These are phyloP conservation scores for Hermanozyma aechmeae DNA, from an alignment of 805 yeast genomes.

Conservation along the genomic window DNA sequence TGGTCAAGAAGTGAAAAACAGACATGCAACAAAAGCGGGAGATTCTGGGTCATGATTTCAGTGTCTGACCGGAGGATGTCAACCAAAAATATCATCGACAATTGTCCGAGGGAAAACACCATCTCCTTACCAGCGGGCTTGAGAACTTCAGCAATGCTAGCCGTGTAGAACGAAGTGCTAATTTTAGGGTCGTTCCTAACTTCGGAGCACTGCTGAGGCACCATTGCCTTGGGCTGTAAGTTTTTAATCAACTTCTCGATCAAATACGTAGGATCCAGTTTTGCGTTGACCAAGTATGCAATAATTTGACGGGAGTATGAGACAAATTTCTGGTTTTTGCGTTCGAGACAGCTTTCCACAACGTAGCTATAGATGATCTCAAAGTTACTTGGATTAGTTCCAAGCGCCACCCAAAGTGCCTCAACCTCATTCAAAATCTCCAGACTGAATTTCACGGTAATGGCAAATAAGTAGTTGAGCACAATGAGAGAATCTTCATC, in stretches of 20 bases:
- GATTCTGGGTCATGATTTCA: conserved; percentile 47
- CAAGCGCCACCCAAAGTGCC: conserved; percentile 93
- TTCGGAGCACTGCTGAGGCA: conserved; percentile 69
- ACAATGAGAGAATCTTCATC: conserved; percentile 50
- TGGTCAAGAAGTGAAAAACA: conserved; percentile 81
- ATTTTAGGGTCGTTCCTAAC: conserved; percentile 11
- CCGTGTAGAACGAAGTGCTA: conserved; percentile 44
- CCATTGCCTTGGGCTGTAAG: conserved; percentile 79
- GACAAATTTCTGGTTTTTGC: conserved; percentile 66
- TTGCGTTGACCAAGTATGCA: conserved; percentile 56
- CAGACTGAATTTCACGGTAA: conserved; percentile 70
- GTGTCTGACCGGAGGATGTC: conserved; percentile 65
- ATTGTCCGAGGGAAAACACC: conserved; percentile 77
- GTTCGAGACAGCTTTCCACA: conserved; percentile 55
- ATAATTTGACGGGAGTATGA: conserved; percentile 74
- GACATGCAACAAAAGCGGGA: conserved; percentile 72
- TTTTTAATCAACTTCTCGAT: conserved; percentile 60
- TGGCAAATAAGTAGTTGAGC: conserved; percentile 69
- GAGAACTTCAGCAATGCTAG: conserved; percentile 56
- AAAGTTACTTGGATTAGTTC: conserved; percentile 60
- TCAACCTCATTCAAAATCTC: conserved; percentile 80
- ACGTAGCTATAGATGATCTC: conserved; percentile 65
- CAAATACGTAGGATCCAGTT: conserved; percentile 35
- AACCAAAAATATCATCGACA: conserved; percentile 76
- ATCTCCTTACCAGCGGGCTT: conserved; percentile 52